Evolutionary conservation across 495 filamentous ascomycete species (phyloP).

Genomic region (Aspergillus panamensis): DNA sequence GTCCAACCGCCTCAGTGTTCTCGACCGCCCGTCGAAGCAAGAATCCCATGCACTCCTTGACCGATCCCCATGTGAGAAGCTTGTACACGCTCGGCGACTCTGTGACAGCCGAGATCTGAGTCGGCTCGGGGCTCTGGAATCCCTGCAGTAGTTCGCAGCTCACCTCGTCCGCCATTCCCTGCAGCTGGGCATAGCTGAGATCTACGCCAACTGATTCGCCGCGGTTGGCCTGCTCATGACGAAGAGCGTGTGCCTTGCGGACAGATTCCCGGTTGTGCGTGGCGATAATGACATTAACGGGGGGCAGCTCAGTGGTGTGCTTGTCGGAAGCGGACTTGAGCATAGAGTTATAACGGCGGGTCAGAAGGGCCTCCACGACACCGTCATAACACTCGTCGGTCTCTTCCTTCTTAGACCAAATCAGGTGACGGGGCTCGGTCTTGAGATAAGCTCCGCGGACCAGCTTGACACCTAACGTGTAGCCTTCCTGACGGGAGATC

Average conservation of each 20-base stretch:
- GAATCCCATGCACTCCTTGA: constrained; percentile 92
- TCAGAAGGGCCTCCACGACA: constrained; percentile 55
- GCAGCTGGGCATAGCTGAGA: constrained; percentile 82
- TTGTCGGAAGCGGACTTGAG: constrained; percentile 40
- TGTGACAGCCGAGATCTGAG: constrained; percentile 15
- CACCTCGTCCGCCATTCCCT: constrained; percentile 97
- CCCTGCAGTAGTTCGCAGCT: constrained; percentile 72
- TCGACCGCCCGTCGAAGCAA: constrained; percentile 80
- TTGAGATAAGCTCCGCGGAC: constrained; percentile 89
- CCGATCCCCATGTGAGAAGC: constrained; percentile 88
- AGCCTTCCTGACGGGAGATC: constrained; percentile 61
- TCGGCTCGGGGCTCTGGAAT: constrained; percentile 27
- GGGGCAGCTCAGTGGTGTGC: constrained; percentile 49
- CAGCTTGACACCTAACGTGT: constrained; percentile 83
- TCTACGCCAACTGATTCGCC: constrained; percentile 49
- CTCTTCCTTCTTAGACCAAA: constrained; percentile 77
- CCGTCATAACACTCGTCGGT: constrained; percentile 68
- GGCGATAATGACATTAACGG: constrained; percentile 71
- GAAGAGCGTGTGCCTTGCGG: constrained; percentile 59
- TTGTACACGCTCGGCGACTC: constrained; percentile 71
- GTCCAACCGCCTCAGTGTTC: constrained; percentile 81
- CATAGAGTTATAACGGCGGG: constrained; percentile 51
- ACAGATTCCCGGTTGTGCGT: constrained; percentile 91
- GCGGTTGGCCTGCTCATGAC: constrained; percentile 44
- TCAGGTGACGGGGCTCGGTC: constrained; percentile 71